A percentile compares a stretch with the other conserved stretches of the same genome.
Conservation (phyloP, 352 stramenopile genomes). For the Phytophthora tentaculata region DNA sequence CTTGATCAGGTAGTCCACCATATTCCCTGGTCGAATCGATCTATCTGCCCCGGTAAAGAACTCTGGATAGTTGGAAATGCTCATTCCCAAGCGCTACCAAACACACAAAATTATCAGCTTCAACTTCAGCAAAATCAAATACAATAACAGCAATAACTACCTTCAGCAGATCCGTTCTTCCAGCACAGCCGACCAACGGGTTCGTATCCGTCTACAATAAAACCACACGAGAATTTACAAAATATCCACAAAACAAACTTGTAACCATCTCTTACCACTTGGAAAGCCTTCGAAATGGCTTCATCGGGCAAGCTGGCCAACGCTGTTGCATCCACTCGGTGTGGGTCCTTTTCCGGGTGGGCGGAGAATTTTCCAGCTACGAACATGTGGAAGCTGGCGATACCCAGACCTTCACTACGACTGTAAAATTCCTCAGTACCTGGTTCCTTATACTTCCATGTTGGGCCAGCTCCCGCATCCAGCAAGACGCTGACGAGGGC, state of each 20-base stretch:
- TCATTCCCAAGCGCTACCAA: slow-evolving; percentile 61
- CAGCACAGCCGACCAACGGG: slow-evolving; percentile 78
- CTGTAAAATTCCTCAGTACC: slow-evolving; percentile 68
- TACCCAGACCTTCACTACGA: slow-evolving; percentile 80
- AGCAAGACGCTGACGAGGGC: slow-evolving; percentile 82
- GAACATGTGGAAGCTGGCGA: slow-evolving; percentile 91
- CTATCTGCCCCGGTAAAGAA: slow-evolving; percentile 64
- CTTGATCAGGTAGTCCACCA: slow-evolving; percentile 80
- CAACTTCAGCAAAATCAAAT: background rate
- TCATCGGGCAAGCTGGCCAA: slow-evolving; percentile 63
- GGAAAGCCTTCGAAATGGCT: slow-evolving; percentile 76
- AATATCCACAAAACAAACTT: background rate
- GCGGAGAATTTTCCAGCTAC: slow-evolving; percentile 69
- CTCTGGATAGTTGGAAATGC: slow-evolving; percentile 76
- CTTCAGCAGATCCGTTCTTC: slow-evolving; percentile 77
- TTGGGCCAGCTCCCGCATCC: slow-evolving; percentile 71
- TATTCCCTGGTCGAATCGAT: slow-evolving; percentile 67
- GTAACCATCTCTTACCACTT: slow-evolving; percentile 54
- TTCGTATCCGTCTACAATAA: slow-evolving; percentile 53
- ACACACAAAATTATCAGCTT: slow-evolving; percentile 9
- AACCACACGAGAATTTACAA: background rate
- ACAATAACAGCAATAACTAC: slow-evolving; percentile 25
- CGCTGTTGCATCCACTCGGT: slow-evolving; percentile 67
- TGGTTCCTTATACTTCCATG: slow-evolving; percentile 79
- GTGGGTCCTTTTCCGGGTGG: slow-evolving; percentile 41